Evolutionary conservation across 2,329 filamentous ascomycete species (phyloP), one percentile per base, ranked within the genome.

Genomic region (Alternaria triticimaculans): DNA sequence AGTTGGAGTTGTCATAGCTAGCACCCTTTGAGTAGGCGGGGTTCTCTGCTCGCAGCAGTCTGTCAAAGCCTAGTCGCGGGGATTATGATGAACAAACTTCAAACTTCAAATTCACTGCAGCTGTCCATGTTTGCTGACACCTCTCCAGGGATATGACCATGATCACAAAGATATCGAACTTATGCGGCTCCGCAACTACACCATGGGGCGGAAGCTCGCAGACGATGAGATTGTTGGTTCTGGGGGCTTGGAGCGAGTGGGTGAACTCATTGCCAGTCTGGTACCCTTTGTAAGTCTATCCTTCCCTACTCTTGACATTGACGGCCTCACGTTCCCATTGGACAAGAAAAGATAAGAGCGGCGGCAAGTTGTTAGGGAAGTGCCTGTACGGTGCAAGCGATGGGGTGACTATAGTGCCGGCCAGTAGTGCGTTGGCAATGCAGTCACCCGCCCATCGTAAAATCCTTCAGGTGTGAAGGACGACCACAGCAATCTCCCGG

Each of bases 101-200:
- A 21, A 44, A n/a, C 20, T 46, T 46, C 51, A 53, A 33, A 46
- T 10, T 43, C 12, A 43, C 50, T 63, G 53, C 33, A 25, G 23
- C 23, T 49, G 57, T 23, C 51, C 25, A 41, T 30, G 30, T 55
- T 50, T 67, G 70, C 76, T 79, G 69, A 79, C 61, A 43, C 30
- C 69, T 18, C 20, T 59, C 23, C 75, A 95, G 91, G 93, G 92
- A 50, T 97, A 92, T 76, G 83, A 88, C 48, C 85, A 87, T 20
- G 89, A 92, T 62, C 92, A 97, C 76, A 83, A 87, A 45, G 91
- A 97, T 70, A 94, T 97, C 73, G 88, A 90, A 59, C 85, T 97
- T 56, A 84, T 97, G 59, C 91, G 93, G 72, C 84, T 97, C 74
- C 87, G 89, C 64, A 96, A 90, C 78, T 97, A 91, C 77, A 94